These are phyloP conservation scores for Paramecium primaurelia DNA, from an alignment of 73 alveolate genomes.

Conservation along the genomic window DNA sequence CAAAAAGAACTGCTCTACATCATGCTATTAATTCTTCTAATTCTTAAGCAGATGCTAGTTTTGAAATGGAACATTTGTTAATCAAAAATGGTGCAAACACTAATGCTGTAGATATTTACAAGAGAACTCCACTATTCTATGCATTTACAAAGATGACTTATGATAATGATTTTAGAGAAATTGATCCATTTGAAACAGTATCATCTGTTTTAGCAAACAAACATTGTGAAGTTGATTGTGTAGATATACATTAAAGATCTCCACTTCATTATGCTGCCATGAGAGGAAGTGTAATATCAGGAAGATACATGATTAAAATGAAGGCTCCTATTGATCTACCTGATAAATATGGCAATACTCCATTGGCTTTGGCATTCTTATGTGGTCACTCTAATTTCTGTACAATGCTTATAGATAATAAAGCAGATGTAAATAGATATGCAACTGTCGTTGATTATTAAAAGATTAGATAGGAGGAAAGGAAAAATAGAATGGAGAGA, in stretches of 20 bases:
- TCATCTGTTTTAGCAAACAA: conserved; percentile 63
- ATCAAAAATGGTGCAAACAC: conserved; percentile 68
- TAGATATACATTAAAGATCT: conserved; percentile 74
- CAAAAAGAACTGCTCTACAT: conserved; percentile 69
- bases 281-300: conserved; percentile 73
- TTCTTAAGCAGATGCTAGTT: conserved; percentile 78
- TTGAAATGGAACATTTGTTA: conserved; percentile 72
- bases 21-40: conserved; percentile 72
- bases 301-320: conserved; percentile 66
- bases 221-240: conserved; percentile 62
- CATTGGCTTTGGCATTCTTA: conserved; percentile 74
- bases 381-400: conserved; percentile 73
- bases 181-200: conserved; percentile 85
- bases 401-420: conserved; percentile 72
- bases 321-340: conserved; percentile 70
- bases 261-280: conserved; percentile 85
- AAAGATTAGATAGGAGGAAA: conserved; percentile 38
- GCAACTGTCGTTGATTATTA: conserved; percentile 44
- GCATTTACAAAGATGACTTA: conserved; percentile 75
- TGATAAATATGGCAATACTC: conserved; percentile 82
- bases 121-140: conserved; percentile 85
- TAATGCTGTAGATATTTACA: conserved; percentile 68
- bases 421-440: conserved; percentile 70
- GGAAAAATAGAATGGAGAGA: conserved; percentile 41
- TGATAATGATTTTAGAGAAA: conserved; percentile 47